Conservation (phyloP, 768 basidiomycete species). For the Panellus pusillus region DNA sequence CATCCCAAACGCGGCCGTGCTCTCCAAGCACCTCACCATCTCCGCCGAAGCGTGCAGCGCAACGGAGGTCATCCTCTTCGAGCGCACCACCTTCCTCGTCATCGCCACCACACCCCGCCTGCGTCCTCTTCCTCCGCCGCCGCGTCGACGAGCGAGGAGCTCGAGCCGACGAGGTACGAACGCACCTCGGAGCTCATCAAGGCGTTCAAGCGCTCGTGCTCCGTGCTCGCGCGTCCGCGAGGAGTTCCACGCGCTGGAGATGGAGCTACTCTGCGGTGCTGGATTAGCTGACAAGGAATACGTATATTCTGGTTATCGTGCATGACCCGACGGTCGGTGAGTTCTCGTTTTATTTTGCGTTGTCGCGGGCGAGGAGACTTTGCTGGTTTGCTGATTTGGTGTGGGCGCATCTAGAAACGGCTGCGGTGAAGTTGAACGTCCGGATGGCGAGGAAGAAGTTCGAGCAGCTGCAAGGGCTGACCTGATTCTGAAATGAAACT, state of each 20-base stretch:
- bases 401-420: constrained; percentile 69
- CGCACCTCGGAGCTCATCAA: constrained; percentile 93
- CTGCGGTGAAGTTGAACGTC: constrained; percentile 85
- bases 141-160: too few relatives aligned
- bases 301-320: constrained; percentile 87
- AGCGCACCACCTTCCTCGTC: constrained; percentile 96
- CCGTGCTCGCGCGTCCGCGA: constrained; percentile 80
- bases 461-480: constrained; percentile 74
- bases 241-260: constrained; percentile 84
- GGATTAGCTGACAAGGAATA: constrained; percentile 91
- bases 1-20: constrained; percentile 91
- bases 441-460: constrained; percentile 84
- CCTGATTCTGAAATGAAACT: background rate
- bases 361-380: background rate
- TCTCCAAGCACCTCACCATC: constrained; percentile 84
- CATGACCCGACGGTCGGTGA: constrained; percentile 87
- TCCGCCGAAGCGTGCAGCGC: constrained; percentile 88
- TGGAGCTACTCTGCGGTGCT: constrained; percentile 87
- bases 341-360: constrained; percentile 24
- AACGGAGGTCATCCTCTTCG: constrained; percentile 93
- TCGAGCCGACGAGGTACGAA: constrained; percentile 76
- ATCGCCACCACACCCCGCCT: constrained; percentile 72
- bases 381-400: too few relatives aligned
- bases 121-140: too few relatives aligned
- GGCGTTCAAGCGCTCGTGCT: constrained; percentile 91